Percentiles rank a stretch among this genome's conserved stretches.
These are phyloP conservation scores for Aspergillus pseudoglaucus DNA, from an alignment of 2,329 filamentous ascomycete genomes.

Conservation along the genomic window DNA sequence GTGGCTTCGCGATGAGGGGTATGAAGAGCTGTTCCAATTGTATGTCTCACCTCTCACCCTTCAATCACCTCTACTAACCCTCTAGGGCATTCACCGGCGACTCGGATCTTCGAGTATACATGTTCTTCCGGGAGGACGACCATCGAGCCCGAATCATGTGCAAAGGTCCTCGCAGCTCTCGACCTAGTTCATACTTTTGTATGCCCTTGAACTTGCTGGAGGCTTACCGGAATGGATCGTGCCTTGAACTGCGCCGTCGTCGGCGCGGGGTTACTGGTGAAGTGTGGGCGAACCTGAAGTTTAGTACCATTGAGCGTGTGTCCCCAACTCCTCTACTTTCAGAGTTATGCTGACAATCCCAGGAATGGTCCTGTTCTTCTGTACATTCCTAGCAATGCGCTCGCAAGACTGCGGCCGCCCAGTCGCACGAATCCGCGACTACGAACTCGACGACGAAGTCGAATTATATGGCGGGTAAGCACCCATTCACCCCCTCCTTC, in stretches of 20 bases:
- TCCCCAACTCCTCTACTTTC: slow-evolving; percentile 3
- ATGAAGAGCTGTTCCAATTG: slow-evolving; percentile 34
- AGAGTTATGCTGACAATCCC: slow-evolving; percentile 1
- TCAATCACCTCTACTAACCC: not conserved
- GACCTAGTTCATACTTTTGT: slow-evolving; percentile 42
- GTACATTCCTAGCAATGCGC: slow-evolving; percentile 52
- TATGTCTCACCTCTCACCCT: slow-evolving; percentile 14
- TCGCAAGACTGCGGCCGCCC: slow-evolving; percentile 45
- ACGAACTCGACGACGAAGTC: slow-evolving; percentile 44
- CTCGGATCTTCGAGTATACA: slow-evolving; percentile 39
- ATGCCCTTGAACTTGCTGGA: slow-evolving; percentile 45
- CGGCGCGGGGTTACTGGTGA: slow-evolving; percentile 35
- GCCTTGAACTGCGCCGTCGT: slow-evolving; percentile 32
- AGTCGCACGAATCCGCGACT: slow-evolving; percentile 39
- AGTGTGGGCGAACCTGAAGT: slow-evolving; percentile 51
- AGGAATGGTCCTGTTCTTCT: slow-evolving; percentile 54
- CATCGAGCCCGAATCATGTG: slow-evolving; percentile 50
- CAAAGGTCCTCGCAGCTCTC: slow-evolving; percentile 36
- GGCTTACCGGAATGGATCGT: slow-evolving; percentile 30
- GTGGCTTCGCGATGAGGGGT: slow-evolving; percentile 28
- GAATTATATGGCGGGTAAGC: slow-evolving; percentile 46
- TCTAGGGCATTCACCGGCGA: slow-evolving; percentile 43
- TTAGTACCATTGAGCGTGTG: slow-evolving; percentile 49
- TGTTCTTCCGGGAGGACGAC: slow-evolving; percentile 49
- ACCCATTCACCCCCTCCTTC: not conserved